Evolutionary conservation across 164 flowering plant genomes (phyloP).

Genomic region (Liquidambar formosana): DNA sequence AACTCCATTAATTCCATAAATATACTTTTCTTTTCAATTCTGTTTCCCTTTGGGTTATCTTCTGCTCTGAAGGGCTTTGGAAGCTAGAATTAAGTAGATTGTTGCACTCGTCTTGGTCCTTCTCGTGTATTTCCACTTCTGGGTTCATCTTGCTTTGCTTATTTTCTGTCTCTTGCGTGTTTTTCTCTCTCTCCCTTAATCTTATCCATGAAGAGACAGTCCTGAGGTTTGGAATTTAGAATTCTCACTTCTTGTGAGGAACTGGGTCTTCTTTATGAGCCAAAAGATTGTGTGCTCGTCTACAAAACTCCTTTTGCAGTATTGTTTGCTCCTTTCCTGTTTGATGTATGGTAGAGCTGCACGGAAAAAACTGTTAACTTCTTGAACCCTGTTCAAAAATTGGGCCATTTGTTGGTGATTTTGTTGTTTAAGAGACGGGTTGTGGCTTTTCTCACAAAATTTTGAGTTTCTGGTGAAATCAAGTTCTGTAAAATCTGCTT

Average conservation of each 20-base stretch:
- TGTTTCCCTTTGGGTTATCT: too few relatives aligned
- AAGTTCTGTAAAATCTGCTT: neutral
- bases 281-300: conserved; percentile 2
- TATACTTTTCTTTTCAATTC: too few relatives aligned
- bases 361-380: neutral
- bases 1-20: too few relatives aligned
- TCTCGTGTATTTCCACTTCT: too few relatives aligned
- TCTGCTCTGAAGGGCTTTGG: too few relatives aligned
- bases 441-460: neutral
- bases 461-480: conserved; percentile 1
- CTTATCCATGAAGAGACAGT: too few relatives aligned
- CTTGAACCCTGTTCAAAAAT: neutral
- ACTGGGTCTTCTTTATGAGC: neutral
- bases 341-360: conserved; percentile 8
- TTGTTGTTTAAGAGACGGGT: conserved; percentile 3
- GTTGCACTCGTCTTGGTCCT: too few relatives aligned
- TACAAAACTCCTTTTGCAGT: neutral
- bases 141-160: too few relatives aligned
- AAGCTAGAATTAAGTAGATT: too few relatives aligned
- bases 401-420: neutral
- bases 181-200: too few relatives aligned
- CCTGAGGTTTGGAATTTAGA: neutral
- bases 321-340: neutral
- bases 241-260: neutral
- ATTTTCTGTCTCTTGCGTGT: too few relatives aligned